Base-by-base conservation (phyloP, 345 rosid genomes). In the Angophora floribunda region DNA sequence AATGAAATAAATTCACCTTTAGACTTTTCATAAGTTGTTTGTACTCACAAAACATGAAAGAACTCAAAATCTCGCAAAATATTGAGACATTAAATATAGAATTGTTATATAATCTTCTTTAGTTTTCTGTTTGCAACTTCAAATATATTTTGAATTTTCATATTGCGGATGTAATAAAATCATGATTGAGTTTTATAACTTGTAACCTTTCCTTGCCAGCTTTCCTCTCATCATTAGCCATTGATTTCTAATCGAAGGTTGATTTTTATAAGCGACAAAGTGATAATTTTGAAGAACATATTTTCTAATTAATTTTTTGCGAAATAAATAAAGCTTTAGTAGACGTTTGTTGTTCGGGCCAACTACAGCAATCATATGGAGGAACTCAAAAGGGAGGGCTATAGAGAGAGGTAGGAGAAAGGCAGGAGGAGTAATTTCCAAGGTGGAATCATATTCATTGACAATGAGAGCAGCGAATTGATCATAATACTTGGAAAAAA, bases 391-490 rank as follows among this genome's bases (percentile, higher is more conserved):
- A 57, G 63, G 32, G 17, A 61, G 70, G 7, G 15, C 70, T 32
- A 28, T 61, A 3, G 16, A 61, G 70, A 61, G 70, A 28, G 70
- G 36, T 28, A 6, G 70, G 3, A 13, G 16, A 28, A 61, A 61
- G 32, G 70, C 32, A 28, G n/a, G 32, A 61, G 70, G 32, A 61
- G 70, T 32, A 61, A n/a, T 63, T 63, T n/a, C 70, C 70, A 63
- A 12, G 70, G 70, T 63, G 75, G 75, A 63, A 63, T n/a, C 41
- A 2, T 14, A 63, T 6, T 63, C 15, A 14, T 7, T n/a, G 32
- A n/a, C 5, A 0, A 0, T n/a, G 75, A 0, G 9, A 63, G 32
- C 3, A 63, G 41, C 41, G 15, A 63, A 63, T 63, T n/a, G 41
- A 63, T 63, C 41, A n/a, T n/a, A 14, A 13, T 3, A 14, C 75